phyloP scores from a whole-genome alignment of 345 rosid genomes.

The Euphorbia pulcherrima region DNA sequence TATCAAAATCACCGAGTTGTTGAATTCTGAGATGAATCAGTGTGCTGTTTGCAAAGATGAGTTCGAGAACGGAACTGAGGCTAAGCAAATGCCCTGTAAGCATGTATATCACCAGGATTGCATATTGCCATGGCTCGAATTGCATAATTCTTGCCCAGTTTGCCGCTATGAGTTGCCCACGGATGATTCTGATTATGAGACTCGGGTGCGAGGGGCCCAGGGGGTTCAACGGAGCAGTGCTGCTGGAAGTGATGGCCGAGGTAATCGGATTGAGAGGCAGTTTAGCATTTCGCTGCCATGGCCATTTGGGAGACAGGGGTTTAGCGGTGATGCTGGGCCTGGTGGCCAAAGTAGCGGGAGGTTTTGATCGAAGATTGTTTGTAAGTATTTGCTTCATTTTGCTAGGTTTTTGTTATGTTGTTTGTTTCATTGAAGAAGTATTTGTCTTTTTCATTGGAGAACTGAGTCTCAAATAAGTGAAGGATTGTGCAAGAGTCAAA shows the following conservation, averaged over 20 bases:
- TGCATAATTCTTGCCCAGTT: conserved; percentile 51
- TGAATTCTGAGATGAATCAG: conserved; percentile 45
- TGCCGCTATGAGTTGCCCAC: conserved; percentile 54
- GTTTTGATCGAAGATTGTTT: conserved; percentile 13
- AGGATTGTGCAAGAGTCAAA: not conserved
- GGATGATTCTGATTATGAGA: conserved; percentile 42
- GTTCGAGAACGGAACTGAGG: conserved; percentile 38
- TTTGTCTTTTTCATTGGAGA: not conserved
- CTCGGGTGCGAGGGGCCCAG: conserved; percentile 12
- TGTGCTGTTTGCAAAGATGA: conserved; percentile 49
- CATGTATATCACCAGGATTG: conserved; percentile 43
- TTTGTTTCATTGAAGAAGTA: not conserved
- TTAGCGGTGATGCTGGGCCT: conserved; percentile 21
- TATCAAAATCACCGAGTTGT: conserved; percentile 21
- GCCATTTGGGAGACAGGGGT: conserved; percentile 32
- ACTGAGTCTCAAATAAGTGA: not conserved
- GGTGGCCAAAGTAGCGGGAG: conserved; percentile 29
- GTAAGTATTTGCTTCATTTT: conserved; percentile 10
- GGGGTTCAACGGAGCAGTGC: conserved; percentile 15
- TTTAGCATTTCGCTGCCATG: conserved; percentile 38
- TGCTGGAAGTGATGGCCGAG: conserved; percentile 20
- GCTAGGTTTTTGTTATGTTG: not conserved
- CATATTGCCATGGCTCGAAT: conserved; percentile 41
- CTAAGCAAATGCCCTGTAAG: conserved; percentile 50
- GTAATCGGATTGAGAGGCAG: conserved; percentile 31